A percentile compares a stretch with the other conserved stretches of the same genome.
These are phyloP conservation scores for Phalaenopsis equestris DNA, from an alignment of 106 monocot species.

Conservation along the genomic window DNA sequence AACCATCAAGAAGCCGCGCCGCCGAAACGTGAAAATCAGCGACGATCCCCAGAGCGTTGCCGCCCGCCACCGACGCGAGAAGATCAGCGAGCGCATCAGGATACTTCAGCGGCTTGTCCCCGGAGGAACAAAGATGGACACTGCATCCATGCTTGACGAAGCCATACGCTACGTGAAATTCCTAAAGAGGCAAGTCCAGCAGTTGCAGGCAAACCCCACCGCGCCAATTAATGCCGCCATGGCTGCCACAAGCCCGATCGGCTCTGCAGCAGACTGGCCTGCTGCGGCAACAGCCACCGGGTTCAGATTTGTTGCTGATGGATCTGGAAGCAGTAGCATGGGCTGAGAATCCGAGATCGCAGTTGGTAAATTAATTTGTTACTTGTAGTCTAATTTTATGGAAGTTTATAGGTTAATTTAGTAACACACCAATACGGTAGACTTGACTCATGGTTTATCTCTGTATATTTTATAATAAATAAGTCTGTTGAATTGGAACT, in stretches of 20 bases:
- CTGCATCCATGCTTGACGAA: constrained; percentile 26
- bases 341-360: neutral
- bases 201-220: constrained; percentile 13
- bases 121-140: constrained; percentile 75
- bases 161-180: constrained; percentile 69
- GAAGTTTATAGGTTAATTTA: neutral
- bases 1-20: constrained; percentile 51
- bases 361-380: constrained; percentile 1
- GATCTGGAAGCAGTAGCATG: neutral
- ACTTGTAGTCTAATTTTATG: neutral
- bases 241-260: neutral
- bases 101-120: constrained; percentile 62
- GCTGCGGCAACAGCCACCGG: neutral
- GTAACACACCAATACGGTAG: neutral
- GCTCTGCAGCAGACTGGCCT: neutral
- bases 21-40: constrained; percentile 62
- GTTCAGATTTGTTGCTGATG: neutral
- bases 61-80: constrained; percentile 55
- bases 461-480: neutral
- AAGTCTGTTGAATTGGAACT: neutral
- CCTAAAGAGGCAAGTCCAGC: constrained; percentile 33
- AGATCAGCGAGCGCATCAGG: constrained; percentile 65
- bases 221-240: no score
- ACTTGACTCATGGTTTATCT: no score
- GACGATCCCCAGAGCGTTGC: constrained; percentile 73